Conservation (phyloP, 2,329 filamentous ascomycete species). For the Thermoascus crustaceus region DNA sequence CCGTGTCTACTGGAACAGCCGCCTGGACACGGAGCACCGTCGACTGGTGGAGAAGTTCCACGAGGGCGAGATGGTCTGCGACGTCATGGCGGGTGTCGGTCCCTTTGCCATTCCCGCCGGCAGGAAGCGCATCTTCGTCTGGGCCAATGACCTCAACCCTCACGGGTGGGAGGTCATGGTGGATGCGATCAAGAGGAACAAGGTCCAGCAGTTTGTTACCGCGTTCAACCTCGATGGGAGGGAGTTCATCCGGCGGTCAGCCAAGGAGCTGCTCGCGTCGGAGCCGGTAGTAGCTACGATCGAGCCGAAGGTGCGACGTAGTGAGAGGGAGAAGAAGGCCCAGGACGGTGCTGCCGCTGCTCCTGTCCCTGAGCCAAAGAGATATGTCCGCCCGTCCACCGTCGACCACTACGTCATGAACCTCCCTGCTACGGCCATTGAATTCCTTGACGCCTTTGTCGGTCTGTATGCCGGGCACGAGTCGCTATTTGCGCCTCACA, state of each 20-base stretch:
- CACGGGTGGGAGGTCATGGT: slow-evolving; percentile 69
- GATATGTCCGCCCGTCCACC: slow-evolving; percentile 49
- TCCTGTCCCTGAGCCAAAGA: slow-evolving; percentile 16
- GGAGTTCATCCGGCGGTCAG: slow-evolving; percentile 66
- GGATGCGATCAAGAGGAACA: slow-evolving; percentile 67
- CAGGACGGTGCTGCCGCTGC: slow-evolving; percentile 23
- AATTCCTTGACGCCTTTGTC: slow-evolving; percentile 69
- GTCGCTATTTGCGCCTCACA: slow-evolving; percentile 55
- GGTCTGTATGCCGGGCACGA: slow-evolving; percentile 72
- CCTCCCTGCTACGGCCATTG: slow-evolving; percentile 78
- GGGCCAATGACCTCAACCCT: slow-evolving; percentile 95
- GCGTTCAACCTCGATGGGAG: slow-evolving; percentile 77
- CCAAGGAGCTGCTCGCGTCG: slow-evolving; percentile 44
- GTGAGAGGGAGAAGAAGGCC: slow-evolving; percentile 16
- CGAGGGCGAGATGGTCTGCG: slow-evolving; percentile 81
- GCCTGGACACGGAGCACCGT: slow-evolving; percentile 81
- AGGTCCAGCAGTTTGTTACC: slow-evolving; percentile 66
- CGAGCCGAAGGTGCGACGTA: slow-evolving; percentile 34
- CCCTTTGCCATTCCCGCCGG: slow-evolving; percentile 90
- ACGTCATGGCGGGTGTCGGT: slow-evolving; percentile 95
- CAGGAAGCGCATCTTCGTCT: slow-evolving; percentile 83
- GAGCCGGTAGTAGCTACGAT: slow-evolving; percentile 48
- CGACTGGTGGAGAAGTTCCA: slow-evolving; percentile 68
- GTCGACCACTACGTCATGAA: slow-evolving; percentile 99
- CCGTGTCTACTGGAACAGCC: slow-evolving; percentile 97